Conservation (phyloP, 2,329 filamentous ascomycete species). For the Ustulina deusta region DNA sequence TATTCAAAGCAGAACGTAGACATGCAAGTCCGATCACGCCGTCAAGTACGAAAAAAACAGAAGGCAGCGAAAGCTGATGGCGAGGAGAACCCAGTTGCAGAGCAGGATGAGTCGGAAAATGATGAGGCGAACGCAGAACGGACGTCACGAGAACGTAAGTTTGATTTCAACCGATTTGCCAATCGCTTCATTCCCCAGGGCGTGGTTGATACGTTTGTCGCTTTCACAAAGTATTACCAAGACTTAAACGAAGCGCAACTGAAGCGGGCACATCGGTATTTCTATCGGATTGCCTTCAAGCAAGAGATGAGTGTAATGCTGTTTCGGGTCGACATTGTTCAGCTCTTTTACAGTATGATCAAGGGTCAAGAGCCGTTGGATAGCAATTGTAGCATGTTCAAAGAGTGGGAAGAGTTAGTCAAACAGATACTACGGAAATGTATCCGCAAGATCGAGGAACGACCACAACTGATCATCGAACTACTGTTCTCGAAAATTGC, state of each 20-base stretch:
- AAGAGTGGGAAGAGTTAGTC: slow-evolving; percentile 91
- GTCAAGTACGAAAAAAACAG: slow-evolving; percentile 78
- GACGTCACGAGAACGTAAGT: slow-evolving; percentile 85
- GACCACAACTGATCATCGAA: slow-evolving; percentile 88
- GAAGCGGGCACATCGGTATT: slow-evolving; percentile 92
- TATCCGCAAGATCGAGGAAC: slow-evolving; percentile 84
- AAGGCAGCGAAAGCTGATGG: slow-evolving; percentile 66
- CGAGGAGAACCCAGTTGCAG: slow-evolving; percentile 63
- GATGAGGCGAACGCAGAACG: slow-evolving; percentile 78
- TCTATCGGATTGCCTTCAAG: slow-evolving; percentile 95
- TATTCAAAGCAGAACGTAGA: slow-evolving; percentile 97
- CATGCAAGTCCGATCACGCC: slow-evolving; percentile 88
- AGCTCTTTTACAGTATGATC: slow-evolving; percentile 89
- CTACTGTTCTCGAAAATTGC: slow-evolving; percentile 95
- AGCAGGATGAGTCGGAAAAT: slow-evolving; percentile 76
- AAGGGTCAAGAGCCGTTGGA: slow-evolving; percentile 86
- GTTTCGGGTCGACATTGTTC: slow-evolving; percentile 90
- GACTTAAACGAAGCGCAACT: slow-evolving; percentile 84
- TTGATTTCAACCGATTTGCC: slow-evolving; percentile 89
- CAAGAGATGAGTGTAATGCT: slow-evolving; percentile 90
- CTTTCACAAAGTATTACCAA: slow-evolving; percentile 81
- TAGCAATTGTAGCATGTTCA: slow-evolving; percentile 73
- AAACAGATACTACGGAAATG: slow-evolving; percentile 86
- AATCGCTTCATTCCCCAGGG: slow-evolving; percentile 84
- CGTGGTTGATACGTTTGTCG: slow-evolving; percentile 89